Conservation (phyloP, 495 filamentous ascomycete species). For the Neurospora hispaniola region DNA sequence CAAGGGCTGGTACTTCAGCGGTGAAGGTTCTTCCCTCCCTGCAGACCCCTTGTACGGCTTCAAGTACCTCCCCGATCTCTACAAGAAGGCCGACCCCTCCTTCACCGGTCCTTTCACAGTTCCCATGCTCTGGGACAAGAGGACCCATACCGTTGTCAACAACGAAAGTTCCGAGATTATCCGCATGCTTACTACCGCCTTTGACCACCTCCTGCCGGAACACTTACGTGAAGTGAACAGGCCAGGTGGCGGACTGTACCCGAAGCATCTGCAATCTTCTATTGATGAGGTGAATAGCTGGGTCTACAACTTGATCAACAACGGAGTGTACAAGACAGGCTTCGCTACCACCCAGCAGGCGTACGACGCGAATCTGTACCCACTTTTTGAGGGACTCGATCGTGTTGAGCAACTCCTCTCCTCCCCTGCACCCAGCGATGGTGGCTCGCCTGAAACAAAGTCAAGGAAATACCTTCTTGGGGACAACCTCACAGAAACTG, state of each 20-base stretch:
- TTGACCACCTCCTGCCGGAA: conserved; percentile 59
- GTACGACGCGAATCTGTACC: conserved; percentile 53
- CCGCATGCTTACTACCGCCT: conserved; percentile 53
- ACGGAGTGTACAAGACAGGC: conserved; percentile 61
- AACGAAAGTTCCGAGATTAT: conserved; percentile 75
- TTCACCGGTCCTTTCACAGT: conserved; percentile 61
- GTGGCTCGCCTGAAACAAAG: neutral
- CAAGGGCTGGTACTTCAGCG: conserved; percentile 61
- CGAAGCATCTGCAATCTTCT: conserved; percentile 40
- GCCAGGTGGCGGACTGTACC: conserved; percentile 41
- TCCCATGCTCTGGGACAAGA: conserved; percentile 62
- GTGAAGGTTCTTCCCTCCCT: conserved; percentile 35
- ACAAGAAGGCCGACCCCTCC: conserved; percentile 49
- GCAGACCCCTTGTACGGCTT: conserved; percentile 55
- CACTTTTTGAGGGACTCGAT: conserved; percentile 62
- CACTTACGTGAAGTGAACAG: conserved; percentile 46
- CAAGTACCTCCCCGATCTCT: conserved; percentile 52
- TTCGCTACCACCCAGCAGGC: conserved; percentile 51
- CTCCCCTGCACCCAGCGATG: conserved; percentile 30
- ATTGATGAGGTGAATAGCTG: conserved; percentile 74
- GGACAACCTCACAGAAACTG: conserved; percentile 57
- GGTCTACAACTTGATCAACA: conserved; percentile 79
- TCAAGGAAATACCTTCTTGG: conserved; percentile 47
- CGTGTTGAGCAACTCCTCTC: conserved; percentile 53
- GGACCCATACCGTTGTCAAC: conserved; percentile 55